Evolutionary conservation across 1,284 basidiomycete species (phyloP).

Genomic region (Ceratobasidium sp.): DNA sequence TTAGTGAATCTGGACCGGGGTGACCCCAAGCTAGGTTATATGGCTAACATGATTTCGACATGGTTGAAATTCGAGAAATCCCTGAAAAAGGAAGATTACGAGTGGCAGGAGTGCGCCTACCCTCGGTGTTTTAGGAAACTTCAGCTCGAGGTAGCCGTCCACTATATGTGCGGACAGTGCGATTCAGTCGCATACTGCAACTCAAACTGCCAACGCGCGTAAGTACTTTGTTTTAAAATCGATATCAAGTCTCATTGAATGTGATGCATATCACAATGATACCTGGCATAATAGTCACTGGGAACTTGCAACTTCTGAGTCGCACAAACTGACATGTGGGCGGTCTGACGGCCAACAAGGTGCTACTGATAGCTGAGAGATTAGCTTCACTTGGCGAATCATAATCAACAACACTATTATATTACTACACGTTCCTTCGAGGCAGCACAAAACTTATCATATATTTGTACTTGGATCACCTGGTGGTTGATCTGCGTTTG

Average conservation of each 20-base stretch:
- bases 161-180: conserved; percentile 1
- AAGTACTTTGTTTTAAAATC: neutral
- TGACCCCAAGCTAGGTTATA: neutral
- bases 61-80: neutral
- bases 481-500: too few relatives aligned
- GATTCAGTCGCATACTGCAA: neutral
- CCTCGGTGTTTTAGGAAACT: neutral
- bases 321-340: neutral
- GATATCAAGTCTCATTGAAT: too few relatives aligned
- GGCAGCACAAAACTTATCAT: too few relatives aligned
- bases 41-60: neutral
- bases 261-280: neutral
- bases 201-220: conserved; percentile 4
- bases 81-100: neutral
- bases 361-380: too few relatives aligned
- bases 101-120: neutral
- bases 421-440: too few relatives aligned
- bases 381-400: too few relatives aligned
- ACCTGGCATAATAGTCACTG: neutral
- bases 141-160: too few relatives aligned
- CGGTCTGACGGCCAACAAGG: too few relatives aligned
- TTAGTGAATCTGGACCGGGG: neutral
- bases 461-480: too few relatives aligned
- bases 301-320: neutral
- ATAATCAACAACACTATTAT: too few relatives aligned